phyloP scores from a whole-genome alignment of 1,284 basidiomycete species.

The Rhizoctonia solani region DNA sequence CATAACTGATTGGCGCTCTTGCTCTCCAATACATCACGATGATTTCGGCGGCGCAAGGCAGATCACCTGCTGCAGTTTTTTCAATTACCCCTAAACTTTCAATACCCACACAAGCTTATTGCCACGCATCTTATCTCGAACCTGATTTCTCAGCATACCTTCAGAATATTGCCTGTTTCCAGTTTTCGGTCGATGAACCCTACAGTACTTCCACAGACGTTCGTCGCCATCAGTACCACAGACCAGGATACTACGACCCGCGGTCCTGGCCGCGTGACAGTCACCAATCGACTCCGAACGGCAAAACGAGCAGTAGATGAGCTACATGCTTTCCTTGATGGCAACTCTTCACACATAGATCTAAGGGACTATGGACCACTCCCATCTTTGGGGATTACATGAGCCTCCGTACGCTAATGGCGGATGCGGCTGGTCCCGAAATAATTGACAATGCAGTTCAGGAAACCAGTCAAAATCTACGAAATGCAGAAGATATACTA shows the following conservation, averaged over 20 bases:
- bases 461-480: constrained; percentile 29
- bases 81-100: constrained; percentile 34
- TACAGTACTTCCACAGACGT: constrained; percentile 32
- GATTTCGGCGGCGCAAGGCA: constrained; percentile 22
- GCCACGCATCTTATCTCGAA: constrained; percentile 31
- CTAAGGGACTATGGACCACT: constrained; percentile 9
- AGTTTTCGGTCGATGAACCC: constrained; percentile 26
- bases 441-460: not conserved
- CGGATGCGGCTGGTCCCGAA: constrained; percentile 16
- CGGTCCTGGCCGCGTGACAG: constrained; percentile 25
- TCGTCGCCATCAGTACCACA: constrained; percentile 30
- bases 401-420: constrained; percentile 16
- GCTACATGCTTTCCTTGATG: constrained; percentile 26
- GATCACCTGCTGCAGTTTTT: constrained; percentile 30
- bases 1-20: constrained; percentile 5
- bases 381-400: constrained; percentile 24
- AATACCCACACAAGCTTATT: constrained; percentile 29
- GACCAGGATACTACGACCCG: constrained; percentile 29
- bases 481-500: constrained; percentile 22
- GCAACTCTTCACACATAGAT: constrained; percentile 15
- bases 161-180: constrained; percentile 15
- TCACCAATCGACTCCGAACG: constrained; percentile 32
- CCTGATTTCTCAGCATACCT: constrained; percentile 25
- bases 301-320: constrained; percentile 31
- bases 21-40: constrained; percentile 7